Base-by-base conservation (phyloP, 441 rosid genomes). In the Bruguiera hainesii region DNA sequence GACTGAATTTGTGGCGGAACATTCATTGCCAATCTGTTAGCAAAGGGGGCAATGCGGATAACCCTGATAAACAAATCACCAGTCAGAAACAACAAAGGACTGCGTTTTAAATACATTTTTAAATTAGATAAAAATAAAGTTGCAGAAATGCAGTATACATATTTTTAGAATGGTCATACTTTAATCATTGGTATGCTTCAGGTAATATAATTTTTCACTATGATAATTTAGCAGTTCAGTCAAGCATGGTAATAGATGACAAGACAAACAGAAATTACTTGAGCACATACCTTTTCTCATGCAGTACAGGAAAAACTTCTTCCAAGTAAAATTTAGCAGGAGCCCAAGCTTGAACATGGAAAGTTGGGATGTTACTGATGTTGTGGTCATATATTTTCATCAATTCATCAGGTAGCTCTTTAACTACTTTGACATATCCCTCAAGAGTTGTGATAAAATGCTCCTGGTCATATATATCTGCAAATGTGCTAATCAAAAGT, bases 11-110 rank as follows among this genome's bases (percentile, higher is more conserved):
- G 89, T 50, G 93, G 79, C 2, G 97, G 97, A 50, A 89, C 89
- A 74, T 83, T 80, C 98, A 94, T 91, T 19, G 97, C 86, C 82
- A 94, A 76, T 85, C 98, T 84, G 79, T 94, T 91, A 52, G 98
- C 97, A 71, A 94, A 94, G 1, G 98, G 96, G 16, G 92, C 77
- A 52, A 94, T 77, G 50, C 89, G 90, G 66, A 94, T 78, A 69
- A 89, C 96, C 84, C 98, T 94, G 85, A 76, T 35, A 51, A 64
- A 16, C 23, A 62, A 65, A 63, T 21, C 58, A 55, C 23, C 58
- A 55, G 61, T 73, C 15, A 75, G 55, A 68, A 65, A 60, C 8
- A 25, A 64, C 23, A 53, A 25, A 46, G 46, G 37, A 59, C 61
- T 56, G 19, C 29, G 55, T 60, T 58, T 29, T 9, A 51, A 37